Conservation (phyloP, 768 basidiomycete species). For the Phaeotremella fagi region DNA sequence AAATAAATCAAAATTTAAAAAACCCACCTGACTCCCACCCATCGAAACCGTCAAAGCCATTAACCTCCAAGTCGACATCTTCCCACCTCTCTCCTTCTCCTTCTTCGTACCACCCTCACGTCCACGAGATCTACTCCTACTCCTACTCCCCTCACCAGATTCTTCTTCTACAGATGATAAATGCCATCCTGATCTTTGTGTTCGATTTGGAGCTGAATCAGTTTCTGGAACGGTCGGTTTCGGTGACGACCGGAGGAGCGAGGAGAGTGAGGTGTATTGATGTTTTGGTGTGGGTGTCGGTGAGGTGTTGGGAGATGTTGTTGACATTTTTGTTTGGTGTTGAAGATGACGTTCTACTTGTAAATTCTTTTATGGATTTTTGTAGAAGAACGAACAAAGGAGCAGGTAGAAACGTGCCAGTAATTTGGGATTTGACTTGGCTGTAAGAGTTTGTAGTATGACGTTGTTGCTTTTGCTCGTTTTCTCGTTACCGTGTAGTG, state of each 20-base stretch:
- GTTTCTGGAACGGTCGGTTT: conserved; percentile 12
- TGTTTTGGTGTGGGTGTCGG: conserved; percentile 20
- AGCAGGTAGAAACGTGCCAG: no score
- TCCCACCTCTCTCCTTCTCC: conserved; percentile 24
- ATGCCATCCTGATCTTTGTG: conserved; percentile 10
- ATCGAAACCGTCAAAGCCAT: conserved; percentile 64
- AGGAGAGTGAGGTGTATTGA: conserved; percentile 44
- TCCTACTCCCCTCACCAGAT: conserved; percentile 11
- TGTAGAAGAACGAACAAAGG: no score
- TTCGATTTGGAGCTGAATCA: conserved; percentile 2
- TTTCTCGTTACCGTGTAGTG: no score
- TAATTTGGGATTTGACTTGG: no score
- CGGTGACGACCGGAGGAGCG: conserved; percentile 25
- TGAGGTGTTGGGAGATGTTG: not conserved
- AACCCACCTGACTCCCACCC: conserved; percentile 62
- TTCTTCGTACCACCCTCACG: conserved; percentile 7
- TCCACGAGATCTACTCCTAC: conserved; percentile 18
- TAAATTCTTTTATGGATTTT: no score
- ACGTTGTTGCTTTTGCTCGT: no score
- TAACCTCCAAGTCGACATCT: conserved; percentile 41
- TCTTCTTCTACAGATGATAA: conserved; percentile 10
- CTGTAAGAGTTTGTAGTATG: no score
- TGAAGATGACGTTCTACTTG: no score
- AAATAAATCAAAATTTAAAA: not conserved
- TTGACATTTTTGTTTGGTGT: no score